Percentiles rank a stretch among this genome's conserved stretches.
These are phyloP conservation scores for Musa troglodytarum DNA, from an alignment of 176 grass and related monocot species.

Conservation along the genomic window DNA sequence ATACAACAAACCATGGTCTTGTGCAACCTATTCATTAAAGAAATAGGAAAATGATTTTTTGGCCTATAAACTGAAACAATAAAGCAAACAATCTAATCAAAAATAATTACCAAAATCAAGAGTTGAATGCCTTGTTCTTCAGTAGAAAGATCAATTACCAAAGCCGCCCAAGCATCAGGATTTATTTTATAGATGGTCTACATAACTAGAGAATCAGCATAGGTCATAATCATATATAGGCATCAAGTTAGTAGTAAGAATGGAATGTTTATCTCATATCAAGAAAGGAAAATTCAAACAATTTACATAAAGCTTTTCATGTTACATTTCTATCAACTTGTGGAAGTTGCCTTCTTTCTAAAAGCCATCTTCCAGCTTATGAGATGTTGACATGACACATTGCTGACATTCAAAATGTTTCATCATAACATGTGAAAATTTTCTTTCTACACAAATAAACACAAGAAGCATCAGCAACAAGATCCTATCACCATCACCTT, in stretches of 20 bases:
- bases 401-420: conserved; percentile 29
- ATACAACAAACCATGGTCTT: conserved; percentile 12
- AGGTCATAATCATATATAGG: conserved; percentile 34
- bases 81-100: conserved; percentile 10
- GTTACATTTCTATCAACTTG: conserved; percentile 73
- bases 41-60: too few species aligned
- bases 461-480: background rate
- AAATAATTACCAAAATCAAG: conserved; percentile 72
- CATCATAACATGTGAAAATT: conserved; percentile 1
- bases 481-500: conserved; percentile 32
- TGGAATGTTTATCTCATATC: conserved; percentile 3
- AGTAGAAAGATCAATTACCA: conserved; percentile 54
- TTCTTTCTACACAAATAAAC: background rate
- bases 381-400: conserved; percentile 88
- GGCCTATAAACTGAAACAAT: background rate
- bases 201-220: conserved; percentile 54
- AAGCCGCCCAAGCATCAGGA: conserved; percentile 71
- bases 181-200: conserved; percentile 88
- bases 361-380: conserved; percentile 84
- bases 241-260: conserved; percentile 1
- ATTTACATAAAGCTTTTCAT: background rate
- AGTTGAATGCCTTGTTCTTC: conserved; percentile 79
- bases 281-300: background rate
- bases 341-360: conserved; percentile 62
- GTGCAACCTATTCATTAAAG: conserved; percentile 54